Base-by-base conservation (phyloP, 805 yeast species). In the Nakazawaea ernobii region DNA sequence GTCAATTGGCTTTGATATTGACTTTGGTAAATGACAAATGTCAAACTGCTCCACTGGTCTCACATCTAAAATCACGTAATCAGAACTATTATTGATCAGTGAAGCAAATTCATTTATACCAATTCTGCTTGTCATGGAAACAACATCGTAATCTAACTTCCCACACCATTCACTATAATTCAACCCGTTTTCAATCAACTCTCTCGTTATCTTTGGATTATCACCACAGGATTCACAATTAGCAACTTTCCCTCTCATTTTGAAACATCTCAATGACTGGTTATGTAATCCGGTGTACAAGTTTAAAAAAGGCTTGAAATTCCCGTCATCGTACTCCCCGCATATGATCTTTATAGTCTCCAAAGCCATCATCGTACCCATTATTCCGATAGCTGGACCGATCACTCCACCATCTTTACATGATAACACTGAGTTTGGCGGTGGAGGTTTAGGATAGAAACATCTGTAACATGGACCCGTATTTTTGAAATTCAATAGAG, bases 381-480 rank as follows among this genome's bases (percentile, higher is more conserved):
- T 79, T 1, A 89, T 56, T 0, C 99, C 99, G 47, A 94, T 95
- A n/a, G 91, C 94, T 0, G 98, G 96, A 0, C 99, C 99, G 26
- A 94, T 63, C 0, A 92, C 95, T 5, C 97, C 97, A 2, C 96
- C 95, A 63, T 90, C 98, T 11, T 86, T 79, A 57, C 99, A 94
- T 0, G 95, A 77, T 0, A 89, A 77, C 1, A 91, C 89, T 1
- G 86, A 72, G 49, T 79, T 82, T 1, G 96, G 86, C 1, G 91
- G 80, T 0, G 99, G 97, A 0, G 98, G 96, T 7, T 68, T 68
- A 0, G 99, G 98, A 55, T 86, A 88, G 64, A 91, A 81, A 60
- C 99, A 94, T 51, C 99, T 70, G 60, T 94, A 94, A 61, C 99
- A 94, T 0, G 99, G 99, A 0, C 96, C 96, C 2, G 51, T 45